Conservation (phyloP, 495 filamentous ascomycete species). For the Zalerion maritima region DNA sequence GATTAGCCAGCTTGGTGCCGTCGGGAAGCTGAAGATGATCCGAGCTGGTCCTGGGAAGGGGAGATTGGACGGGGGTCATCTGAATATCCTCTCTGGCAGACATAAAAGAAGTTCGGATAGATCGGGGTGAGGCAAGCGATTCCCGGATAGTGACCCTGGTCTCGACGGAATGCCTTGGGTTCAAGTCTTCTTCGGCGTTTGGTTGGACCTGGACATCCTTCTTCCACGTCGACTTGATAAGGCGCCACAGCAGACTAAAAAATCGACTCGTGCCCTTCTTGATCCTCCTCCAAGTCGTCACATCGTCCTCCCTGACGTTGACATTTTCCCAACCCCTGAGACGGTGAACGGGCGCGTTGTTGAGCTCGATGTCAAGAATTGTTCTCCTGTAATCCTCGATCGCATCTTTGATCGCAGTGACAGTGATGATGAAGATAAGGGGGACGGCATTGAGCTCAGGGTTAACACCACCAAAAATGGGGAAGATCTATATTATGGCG, state of each 20-base stretch:
- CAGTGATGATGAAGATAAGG: conserved; percentile 81
- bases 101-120: conserved; percentile 44
- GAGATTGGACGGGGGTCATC: conserved; percentile 91
- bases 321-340: conserved; percentile 84
- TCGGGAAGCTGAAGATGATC: conserved; percentile 18
- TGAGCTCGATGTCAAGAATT: conserved; percentile 81
- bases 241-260: conserved; percentile 42
- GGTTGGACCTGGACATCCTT: conserved; percentile 20
- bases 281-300: conserved; percentile 73
- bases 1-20: conserved; percentile 11
- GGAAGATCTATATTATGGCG: conserved; percentile 85
- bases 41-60: conserved; percentile 47
- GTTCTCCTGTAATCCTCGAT: conserved; percentile 95
- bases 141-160: conserved; percentile 42
- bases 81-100: conserved; percentile 53
- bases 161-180: conserved; percentile 51
- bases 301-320: conserved; percentile 74
- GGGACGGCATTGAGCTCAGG: conserved; percentile 83
- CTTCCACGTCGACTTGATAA: conserved; percentile 24
- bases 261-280: conserved; percentile 76
- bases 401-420: conserved; percentile 91
- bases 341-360: conserved; percentile 90
- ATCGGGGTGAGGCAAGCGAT: conserved; percentile 39
- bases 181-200: conserved; percentile 26
- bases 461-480: conserved; percentile 86